Evolutionary conservation across 2,329 filamentous ascomycete species (phyloP).

Genomic region (Trichoderma guizhouense): DNA sequence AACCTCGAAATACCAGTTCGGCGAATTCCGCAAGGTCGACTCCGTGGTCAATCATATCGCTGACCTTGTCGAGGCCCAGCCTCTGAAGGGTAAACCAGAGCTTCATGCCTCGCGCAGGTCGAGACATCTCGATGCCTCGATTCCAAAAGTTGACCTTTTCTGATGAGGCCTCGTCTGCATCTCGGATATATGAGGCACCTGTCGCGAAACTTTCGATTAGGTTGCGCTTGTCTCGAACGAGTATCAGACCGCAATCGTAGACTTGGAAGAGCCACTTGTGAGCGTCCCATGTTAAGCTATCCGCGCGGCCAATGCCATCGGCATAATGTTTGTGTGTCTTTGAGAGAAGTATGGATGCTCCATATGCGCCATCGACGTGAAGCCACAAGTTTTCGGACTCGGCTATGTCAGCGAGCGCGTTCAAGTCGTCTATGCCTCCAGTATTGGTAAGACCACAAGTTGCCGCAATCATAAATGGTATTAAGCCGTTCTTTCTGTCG

Average conservation of each 20-base stretch:
- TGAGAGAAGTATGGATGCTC: constrained; percentile 25
- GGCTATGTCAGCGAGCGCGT: constrained; percentile 15
- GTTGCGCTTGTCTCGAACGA: constrained; percentile 23
- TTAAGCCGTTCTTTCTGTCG: constrained; percentile 14
- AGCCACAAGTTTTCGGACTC: constrained; percentile 23
- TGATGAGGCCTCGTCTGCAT: constrained; percentile 25
- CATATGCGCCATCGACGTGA: constrained; percentile 27
- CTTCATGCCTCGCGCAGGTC: constrained; percentile 27
- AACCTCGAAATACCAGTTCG: constrained; percentile 19
- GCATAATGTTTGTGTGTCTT: constrained; percentile 16
- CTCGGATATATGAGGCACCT: constrained; percentile 26
- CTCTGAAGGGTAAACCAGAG: constrained; percentile 27
- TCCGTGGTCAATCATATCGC: constrained; percentile 27
- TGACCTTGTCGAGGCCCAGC: constrained; percentile 24
- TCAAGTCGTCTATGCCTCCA: constrained; percentile 20
- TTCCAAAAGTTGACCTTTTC: constrained; percentile 29
- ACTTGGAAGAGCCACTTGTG: constrained; percentile 31
- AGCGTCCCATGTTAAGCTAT: constrained; percentile 29
- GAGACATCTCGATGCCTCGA: constrained; percentile 26
- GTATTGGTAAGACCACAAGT: constrained; percentile 22
- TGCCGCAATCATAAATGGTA: constrained; percentile 21
- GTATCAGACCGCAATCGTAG: constrained; percentile 25
- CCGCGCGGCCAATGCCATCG: constrained; percentile 20
- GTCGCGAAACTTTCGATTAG: constrained; percentile 25
- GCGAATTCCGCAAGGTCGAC: constrained; percentile 25